These are phyloP conservation scores for Ceratobasidium sp. DNA, from an alignment of 1,284 basidiomycete genomes.

Conservation along the genomic window DNA sequence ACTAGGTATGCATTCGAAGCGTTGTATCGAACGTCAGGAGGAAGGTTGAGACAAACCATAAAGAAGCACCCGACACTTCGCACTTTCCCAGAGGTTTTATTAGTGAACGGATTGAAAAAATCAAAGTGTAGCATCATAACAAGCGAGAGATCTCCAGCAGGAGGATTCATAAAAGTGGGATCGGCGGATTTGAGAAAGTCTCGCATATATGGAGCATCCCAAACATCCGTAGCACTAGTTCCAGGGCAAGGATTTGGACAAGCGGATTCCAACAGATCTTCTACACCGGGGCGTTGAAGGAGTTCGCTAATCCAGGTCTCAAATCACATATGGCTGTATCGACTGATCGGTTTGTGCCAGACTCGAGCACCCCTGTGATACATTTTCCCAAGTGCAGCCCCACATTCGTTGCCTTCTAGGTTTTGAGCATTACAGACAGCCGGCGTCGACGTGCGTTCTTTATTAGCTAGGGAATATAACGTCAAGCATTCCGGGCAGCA, in stretches of 20 bases:
- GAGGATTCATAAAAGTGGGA: background rate
- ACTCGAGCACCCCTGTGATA: background rate
- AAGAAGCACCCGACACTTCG: constrained; percentile 34
- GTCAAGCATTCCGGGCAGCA: no score
- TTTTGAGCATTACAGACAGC: no score
- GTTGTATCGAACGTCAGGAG: constrained; percentile 44
- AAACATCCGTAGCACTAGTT: background rate
- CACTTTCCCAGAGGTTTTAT: constrained; percentile 22
- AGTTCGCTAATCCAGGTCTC: background rate
- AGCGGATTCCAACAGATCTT: constrained; percentile 3
- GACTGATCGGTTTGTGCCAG: background rate
- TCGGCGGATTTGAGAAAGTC: background rate
- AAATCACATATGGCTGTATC: background rate
- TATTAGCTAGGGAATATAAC: no score
- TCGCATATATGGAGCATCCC: background rate
- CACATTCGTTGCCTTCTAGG: no score
- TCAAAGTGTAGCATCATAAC: constrained; percentile 18
- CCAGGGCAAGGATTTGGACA: background rate
- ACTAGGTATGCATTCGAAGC: constrained; percentile 49
- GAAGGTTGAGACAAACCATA: constrained; percentile 47
- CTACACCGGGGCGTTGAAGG: background rate
- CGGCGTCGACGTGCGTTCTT: no score
- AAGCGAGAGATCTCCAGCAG: background rate
- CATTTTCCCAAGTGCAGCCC: background rate
- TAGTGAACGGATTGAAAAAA: constrained; percentile 41